These are phyloP conservation scores for Plantago elongata DNA, from an alignment of 257 asterid species.

Conservation along the genomic window DNA sequence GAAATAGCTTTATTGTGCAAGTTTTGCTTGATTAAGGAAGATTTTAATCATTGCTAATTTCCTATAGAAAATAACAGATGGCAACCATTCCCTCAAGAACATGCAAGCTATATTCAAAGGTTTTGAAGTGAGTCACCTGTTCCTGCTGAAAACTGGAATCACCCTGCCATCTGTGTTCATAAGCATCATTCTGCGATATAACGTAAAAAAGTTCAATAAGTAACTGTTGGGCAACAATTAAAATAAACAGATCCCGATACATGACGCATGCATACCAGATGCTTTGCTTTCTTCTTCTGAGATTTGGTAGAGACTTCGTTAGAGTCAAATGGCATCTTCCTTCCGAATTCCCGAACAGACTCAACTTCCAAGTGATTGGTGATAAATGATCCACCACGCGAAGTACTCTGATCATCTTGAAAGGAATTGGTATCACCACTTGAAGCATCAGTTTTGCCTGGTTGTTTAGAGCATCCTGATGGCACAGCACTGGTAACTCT, in stretches of 20 bases:
- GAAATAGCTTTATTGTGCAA: too few relatives aligned
- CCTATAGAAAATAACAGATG: background rate
- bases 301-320: constrained; percentile 62
- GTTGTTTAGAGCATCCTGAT: constrained; percentile 56
- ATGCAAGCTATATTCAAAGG: constrained; percentile 7
- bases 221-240: constrained; percentile 10
- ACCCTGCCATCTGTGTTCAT: constrained; percentile 70
- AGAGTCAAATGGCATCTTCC: constrained; percentile 31
- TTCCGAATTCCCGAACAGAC: too few relatives aligned
- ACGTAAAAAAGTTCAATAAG: constrained; percentile 19
- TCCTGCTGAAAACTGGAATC: constrained; percentile 70
- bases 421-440: constrained; percentile 91
- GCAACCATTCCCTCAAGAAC: background rate
- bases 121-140: constrained; percentile 55
- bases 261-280: constrained; percentile 43
- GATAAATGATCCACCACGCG: constrained; percentile 54
- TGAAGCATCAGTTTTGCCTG: constrained; percentile 78
- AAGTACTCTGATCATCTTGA: constrained; percentile 87
- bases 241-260: background rate
- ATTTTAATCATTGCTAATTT: background rate
- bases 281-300: constrained; percentile 84
- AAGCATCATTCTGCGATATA: constrained; percentile 50
- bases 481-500: constrained; percentile 66
- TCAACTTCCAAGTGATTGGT: constrained; percentile 59
- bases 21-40: background rate